Conservation (phyloP, 306 rosid genomes). For the Potentilla sterilis region DNA sequence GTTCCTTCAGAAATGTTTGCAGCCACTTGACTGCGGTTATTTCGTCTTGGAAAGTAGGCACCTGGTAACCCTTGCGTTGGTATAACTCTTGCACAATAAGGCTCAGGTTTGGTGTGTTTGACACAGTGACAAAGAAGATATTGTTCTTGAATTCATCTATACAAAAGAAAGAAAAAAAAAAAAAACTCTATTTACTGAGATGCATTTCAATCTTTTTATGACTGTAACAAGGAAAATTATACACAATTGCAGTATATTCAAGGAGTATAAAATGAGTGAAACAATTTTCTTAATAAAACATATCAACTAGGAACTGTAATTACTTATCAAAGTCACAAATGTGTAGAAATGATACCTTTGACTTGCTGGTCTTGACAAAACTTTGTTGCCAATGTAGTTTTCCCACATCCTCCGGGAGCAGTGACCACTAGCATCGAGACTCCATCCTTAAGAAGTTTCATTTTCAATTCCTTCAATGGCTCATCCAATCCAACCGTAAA, state of each 20-base stretch:
- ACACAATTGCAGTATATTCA: not conserved
- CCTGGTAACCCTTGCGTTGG: constrained; percentile 19
- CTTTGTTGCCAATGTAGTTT: constrained; percentile 5
- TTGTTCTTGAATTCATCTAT: constrained; percentile 46
- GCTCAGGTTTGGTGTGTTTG: constrained; percentile 36
- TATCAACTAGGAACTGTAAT: not conserved
- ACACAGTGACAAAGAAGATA: constrained; percentile 46
- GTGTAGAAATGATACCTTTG: not conserved
- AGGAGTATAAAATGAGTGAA: not conserved
- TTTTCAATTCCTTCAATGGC: constrained; percentile 48
- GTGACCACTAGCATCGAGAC: constrained; percentile 33
- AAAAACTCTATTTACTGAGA: not conserved
- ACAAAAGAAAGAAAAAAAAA: not conserved
- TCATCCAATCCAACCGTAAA: constrained; percentile 51
- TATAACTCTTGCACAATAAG: constrained; percentile 33
- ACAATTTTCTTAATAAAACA: not conserved
- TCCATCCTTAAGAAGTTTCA: constrained; percentile 26
- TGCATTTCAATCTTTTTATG: not conserved
- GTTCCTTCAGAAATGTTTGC: constrained; percentile 33
- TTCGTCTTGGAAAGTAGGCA: constrained; percentile 36
- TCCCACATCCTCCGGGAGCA: constrained; percentile 13
- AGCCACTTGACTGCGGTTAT: constrained; percentile 32
- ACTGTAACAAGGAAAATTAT: not conserved
- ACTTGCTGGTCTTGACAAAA: constrained; percentile 5
- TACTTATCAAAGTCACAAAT: not conserved